Evolutionary conservation across 2,329 filamentous ascomycete genomes (phyloP).

Genomic region (Colletotrichum limetticola): DNA sequence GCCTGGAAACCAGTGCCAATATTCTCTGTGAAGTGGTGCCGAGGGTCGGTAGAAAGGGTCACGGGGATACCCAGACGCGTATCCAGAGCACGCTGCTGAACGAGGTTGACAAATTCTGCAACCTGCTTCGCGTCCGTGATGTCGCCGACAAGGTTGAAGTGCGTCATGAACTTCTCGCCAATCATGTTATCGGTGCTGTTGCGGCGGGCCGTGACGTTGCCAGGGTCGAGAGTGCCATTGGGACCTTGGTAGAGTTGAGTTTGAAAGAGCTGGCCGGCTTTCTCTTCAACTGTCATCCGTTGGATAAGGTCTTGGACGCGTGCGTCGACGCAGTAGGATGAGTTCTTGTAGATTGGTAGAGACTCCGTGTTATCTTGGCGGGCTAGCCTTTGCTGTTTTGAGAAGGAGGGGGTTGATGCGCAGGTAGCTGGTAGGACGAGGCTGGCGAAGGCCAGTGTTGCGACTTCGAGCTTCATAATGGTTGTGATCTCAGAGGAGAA

Average conservation of each 20-base stretch:
- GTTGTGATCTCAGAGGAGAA: not conserved
- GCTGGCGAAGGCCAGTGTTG: constrained; percentile 3
- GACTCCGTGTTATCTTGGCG: not conserved
- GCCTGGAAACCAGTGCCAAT: constrained; percentile 55
- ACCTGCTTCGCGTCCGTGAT: constrained; percentile 48
- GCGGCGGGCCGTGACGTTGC: constrained; percentile 16
- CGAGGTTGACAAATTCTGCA: constrained; percentile 52
- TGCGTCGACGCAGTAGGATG: constrained; percentile 53
- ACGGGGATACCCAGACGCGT: constrained; percentile 60
- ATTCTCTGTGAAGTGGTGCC: constrained; percentile 56
- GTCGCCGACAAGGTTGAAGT: constrained; percentile 58
- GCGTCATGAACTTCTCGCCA: constrained; percentile 49
- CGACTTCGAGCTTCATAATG: constrained; percentile 13
- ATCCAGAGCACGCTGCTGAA: constrained; percentile 54
- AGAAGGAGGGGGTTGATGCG: not conserved
- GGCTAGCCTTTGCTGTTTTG: not conserved
- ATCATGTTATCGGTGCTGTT: constrained; percentile 46
- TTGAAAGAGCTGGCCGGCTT: constrained; percentile 60
- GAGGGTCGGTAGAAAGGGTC: constrained; percentile 59
- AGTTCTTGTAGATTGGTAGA: constrained; percentile 40
- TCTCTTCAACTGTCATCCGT: constrained; percentile 60
- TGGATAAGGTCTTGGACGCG: constrained; percentile 56
- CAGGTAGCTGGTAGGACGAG: not conserved
- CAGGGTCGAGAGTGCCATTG: constrained; percentile 36
- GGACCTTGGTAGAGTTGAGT: constrained; percentile 42